Percentiles rank a stretch among this genome's conserved stretches.
These are phyloP conservation scores for Gonium pectorale DNA, from an alignment of 139 green algal species.

Conservation along the genomic window DNA sequence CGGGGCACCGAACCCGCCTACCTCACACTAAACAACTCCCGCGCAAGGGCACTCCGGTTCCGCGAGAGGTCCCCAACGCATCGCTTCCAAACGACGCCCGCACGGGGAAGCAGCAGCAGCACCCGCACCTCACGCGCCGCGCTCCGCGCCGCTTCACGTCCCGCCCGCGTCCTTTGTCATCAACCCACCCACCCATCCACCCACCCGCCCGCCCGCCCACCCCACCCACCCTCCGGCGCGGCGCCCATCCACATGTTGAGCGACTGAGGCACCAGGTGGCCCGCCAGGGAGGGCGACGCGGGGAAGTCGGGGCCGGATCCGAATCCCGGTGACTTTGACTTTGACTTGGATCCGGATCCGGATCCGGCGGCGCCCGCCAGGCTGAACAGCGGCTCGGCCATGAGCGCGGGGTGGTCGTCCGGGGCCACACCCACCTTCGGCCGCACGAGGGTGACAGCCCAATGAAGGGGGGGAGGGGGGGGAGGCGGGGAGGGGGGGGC, in stretches of 20 bases:
- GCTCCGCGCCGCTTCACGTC: neutral
- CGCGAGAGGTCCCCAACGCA: too few species aligned
- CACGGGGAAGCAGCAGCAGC: too few species aligned
- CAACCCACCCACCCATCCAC: neutral
- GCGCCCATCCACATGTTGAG: conserved; percentile 82
- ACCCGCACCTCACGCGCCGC: too few species aligned
- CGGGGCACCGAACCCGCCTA: neutral
- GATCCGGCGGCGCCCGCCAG: neutral
- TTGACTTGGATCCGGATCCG: neutral
- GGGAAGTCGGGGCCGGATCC: conserved; percentile 66
- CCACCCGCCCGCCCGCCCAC: neutral
- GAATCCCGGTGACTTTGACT: too few species aligned
- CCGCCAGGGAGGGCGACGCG: conserved; percentile 66
- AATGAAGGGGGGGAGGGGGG: too few species aligned
- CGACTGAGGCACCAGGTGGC: conserved; percentile 78
- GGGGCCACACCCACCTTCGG: conserved; percentile 50
- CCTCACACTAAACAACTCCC: neutral
- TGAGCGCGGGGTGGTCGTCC: conserved; percentile 75
- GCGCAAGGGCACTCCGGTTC: too few species aligned
- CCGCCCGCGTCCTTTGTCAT: neutral
- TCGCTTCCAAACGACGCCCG: too few species aligned
- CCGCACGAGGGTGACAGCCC: too few species aligned
- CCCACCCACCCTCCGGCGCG: conserved; percentile 43
- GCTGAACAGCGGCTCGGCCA: conserved; percentile 61
- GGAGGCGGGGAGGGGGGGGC: too few species aligned